phyloP scores from a whole-genome alignment of 139 green algal genomes.

The Chlamydomonas incerta region DNA sequence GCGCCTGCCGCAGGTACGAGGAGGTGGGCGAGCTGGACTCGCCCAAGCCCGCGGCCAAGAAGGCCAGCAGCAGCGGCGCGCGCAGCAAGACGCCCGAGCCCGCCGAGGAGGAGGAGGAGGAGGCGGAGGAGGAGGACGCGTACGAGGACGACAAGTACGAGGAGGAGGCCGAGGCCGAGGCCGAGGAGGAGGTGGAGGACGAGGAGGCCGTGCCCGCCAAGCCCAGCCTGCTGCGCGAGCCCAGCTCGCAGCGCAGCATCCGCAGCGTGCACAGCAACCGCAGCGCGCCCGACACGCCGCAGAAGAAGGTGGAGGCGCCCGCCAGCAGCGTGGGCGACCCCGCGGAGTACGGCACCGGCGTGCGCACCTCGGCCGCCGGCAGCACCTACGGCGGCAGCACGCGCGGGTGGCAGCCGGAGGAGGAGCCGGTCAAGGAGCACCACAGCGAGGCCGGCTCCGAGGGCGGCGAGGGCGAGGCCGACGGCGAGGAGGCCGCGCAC shows the following conservation, averaged over 20 bases:
- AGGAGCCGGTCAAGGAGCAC: neutral
- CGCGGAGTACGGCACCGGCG: neutral
- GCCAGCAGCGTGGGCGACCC: conserved; percentile 28
- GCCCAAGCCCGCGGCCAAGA: neutral
- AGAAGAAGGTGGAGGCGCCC: neutral
- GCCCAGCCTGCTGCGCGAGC: neutral
- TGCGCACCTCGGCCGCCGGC: neutral
- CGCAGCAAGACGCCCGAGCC: neutral
- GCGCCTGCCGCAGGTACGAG: neutral
- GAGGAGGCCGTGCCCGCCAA: conserved; percentile 1
- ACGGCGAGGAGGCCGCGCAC: too few species aligned
- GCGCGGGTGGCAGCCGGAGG: conserved; percentile 20
- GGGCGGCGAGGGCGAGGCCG: neutral
- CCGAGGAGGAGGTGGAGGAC: neutral
- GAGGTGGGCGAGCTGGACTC: neutral
- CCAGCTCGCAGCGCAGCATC: neutral
- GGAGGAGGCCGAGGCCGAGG: neutral
- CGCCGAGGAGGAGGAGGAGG: neutral
- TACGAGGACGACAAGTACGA: neutral
- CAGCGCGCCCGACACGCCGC: conserved; percentile 13
- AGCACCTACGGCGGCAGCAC: neutral
- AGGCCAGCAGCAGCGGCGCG: neutral
- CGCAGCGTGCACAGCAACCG: neutral
- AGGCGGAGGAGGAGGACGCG: neutral
- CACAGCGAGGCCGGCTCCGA: neutral